These are phyloP conservation scores for Solanum tacnaense DNA, from an alignment of 257 asterid genomes.

Conservation along the genomic window DNA sequence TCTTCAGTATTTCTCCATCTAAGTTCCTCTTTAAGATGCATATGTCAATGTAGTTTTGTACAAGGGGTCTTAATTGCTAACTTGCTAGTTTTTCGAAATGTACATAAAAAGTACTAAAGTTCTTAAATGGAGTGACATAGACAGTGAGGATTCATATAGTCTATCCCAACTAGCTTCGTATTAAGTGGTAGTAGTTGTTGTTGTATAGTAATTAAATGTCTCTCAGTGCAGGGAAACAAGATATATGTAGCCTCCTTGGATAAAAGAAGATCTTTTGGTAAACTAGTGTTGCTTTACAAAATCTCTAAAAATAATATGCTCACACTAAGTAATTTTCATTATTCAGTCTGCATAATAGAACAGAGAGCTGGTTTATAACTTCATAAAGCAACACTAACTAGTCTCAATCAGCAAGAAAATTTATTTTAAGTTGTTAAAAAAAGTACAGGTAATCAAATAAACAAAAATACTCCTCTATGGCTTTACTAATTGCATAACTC, in stretches of 20 bases:
- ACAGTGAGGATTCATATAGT: background rate
- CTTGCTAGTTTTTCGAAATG: background rate
- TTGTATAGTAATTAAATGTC: background rate
- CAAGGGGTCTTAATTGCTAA: background rate
- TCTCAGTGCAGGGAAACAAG: background rate
- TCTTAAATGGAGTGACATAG: background rate
- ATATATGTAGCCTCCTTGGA: background rate
- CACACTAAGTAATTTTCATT: background rate
- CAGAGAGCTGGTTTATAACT: background rate
- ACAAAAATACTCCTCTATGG: constrained; percentile 17
- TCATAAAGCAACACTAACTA: background rate
- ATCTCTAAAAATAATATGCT: background rate
- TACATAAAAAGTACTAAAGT: background rate
- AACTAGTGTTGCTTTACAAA: background rate
- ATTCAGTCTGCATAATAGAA: background rate
- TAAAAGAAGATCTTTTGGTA: background rate
- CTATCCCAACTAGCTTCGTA: background rate
- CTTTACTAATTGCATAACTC: background rate
- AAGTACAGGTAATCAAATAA: background rate
- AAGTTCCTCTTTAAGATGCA: background rate
- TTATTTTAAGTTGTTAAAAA: background rate
- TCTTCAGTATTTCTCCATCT: background rate
- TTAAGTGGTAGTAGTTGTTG: background rate
- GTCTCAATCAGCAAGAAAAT: background rate
- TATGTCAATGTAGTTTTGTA: background rate